Conservation (phyloP, 345 rosid genomes). For the Gossypium sturtianum region DNA sequence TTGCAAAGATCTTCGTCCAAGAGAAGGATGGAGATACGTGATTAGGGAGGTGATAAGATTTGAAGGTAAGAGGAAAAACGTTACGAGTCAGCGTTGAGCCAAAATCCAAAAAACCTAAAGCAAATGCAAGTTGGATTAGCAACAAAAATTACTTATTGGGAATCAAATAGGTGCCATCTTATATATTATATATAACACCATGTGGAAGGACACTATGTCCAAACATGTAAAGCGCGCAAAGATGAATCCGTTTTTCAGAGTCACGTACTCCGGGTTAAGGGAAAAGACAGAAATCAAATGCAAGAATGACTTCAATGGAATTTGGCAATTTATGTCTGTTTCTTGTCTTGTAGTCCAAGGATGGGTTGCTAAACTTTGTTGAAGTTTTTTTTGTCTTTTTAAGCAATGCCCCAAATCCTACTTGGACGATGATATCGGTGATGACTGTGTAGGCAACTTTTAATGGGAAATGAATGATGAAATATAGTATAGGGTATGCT, state of each 20-base stretch:
- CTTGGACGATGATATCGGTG: background rate
- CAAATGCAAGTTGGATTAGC: background rate
- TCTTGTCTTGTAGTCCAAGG: slow-evolving; percentile 3
- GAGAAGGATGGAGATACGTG: background rate
- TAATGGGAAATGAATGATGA: background rate
- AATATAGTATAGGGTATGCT: background rate
- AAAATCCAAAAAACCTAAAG: background rate
- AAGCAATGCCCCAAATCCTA: background rate
- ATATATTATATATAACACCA: background rate
- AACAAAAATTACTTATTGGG: background rate
- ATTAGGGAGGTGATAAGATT: background rate
- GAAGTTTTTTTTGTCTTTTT: background rate
- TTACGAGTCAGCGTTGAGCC: background rate
- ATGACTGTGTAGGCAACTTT: slow-evolving; percentile 19
- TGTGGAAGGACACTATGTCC: background rate
- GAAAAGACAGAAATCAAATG: slow-evolving; percentile 4
- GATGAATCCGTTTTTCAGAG: background rate
- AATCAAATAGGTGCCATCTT: slow-evolving; percentile 6
- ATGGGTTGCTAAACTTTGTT: background rate
- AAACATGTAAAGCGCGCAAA: slow-evolving; percentile 7
- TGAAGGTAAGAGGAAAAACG: background rate
- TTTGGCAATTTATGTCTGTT: background rate
- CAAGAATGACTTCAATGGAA: background rate
- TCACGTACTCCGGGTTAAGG: background rate
- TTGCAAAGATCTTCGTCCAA: background rate